Base-by-base conservation (phyloP, 495 filamentous ascomycete species). In the Annulohypoxylon stygium region DNA sequence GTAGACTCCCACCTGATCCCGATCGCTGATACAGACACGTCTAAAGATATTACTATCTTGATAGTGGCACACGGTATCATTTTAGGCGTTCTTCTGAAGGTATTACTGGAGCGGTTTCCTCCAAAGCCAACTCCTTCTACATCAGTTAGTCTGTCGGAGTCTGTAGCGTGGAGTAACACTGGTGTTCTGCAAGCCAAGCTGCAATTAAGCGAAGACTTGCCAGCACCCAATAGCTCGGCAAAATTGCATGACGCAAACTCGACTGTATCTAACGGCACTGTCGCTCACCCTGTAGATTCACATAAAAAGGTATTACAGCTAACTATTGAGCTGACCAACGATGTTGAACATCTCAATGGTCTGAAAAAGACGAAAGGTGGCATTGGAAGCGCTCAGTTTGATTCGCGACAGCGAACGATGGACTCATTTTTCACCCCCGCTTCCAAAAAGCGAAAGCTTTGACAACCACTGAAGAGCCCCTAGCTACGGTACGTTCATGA, bases 1-100 rank as follows among this genome's bases (percentile, higher is more conserved):
- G 78, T 97, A 14, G 81, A 89, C 43, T 75, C 78, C 1, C 82
- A 90, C 70, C 81, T 96, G 0, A 68, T 86, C 3, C 91, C 90
- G 20, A 62, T 91, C 20, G 39, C 94, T 11, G 75, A 83, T 20
- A 74, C 77, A 10, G 69, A 78, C 64, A 70, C 10, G 59, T 61
- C 69, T 26, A 70, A 64, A 36, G 65, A 69, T 30, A 63, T 64
- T 7, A 55, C 82, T 1, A 78, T 95, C 10, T 90, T 88, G 20
- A 81, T 95, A 25, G 92, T 95, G 14, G 89, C 93, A 11, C 94
- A 97, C 77, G 94, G 94, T 43, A 89, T 95, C 33, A 89, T 97
- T 23, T 86, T 97, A 0, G 87, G 86, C 20, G 81, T 88, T 20
- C 77, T 97, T 0, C 90, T 93, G 86, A 83, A 84, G 60, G 83